phyloP scores from a whole-genome alignment of 176 grass and related monocot species.

The Cenchrus fungigraminus region DNA sequence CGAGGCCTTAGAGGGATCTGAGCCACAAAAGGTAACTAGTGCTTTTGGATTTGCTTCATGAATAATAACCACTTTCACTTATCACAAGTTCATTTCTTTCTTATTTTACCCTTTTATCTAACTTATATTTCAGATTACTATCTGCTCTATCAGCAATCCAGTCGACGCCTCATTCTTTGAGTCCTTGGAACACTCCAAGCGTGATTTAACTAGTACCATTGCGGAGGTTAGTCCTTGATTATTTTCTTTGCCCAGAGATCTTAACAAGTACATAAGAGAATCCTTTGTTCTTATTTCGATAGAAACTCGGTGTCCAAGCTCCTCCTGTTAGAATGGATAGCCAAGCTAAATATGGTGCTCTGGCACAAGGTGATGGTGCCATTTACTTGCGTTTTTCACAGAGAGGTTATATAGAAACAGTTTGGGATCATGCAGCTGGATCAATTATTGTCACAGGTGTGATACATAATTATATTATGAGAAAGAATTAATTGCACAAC shows the following conservation, averaged over 20 bases:
- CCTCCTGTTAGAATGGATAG: conserved; percentile 96
- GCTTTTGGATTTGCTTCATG: conserved; percentile 11
- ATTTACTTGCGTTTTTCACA: conserved; percentile 85
- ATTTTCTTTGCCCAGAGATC: conserved; percentile 14
- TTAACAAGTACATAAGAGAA: background rate
- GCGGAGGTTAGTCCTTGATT: conserved; percentile 55
- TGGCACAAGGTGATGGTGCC: conserved; percentile 84
- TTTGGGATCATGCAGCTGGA: conserved; percentile 99
- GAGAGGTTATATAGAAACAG: conserved; percentile 79
- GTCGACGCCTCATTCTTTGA: conserved; percentile 88
- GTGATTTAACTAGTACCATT: conserved; percentile 81
- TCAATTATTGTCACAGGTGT: conserved; percentile 85
- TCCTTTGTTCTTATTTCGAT: conserved; percentile 32
- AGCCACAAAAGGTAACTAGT: conserved; percentile 64
- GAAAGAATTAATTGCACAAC: background rate
- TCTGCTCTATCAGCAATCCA: conserved; percentile 64
- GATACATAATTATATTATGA: conserved; percentile 33
- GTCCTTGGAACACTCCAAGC: conserved; percentile 86
- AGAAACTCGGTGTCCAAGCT: conserved; percentile 95
- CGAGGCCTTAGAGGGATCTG: conserved; percentile 65
- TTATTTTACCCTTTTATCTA: background rate
- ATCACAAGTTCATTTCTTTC: background rate
- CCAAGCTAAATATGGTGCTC: conserved; percentile 94
- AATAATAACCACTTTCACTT: conserved; percentile 8
- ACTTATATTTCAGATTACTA: conserved; percentile 64